Conservation (phyloP, 331 rosid species). For the Arachis monticola region DNA sequence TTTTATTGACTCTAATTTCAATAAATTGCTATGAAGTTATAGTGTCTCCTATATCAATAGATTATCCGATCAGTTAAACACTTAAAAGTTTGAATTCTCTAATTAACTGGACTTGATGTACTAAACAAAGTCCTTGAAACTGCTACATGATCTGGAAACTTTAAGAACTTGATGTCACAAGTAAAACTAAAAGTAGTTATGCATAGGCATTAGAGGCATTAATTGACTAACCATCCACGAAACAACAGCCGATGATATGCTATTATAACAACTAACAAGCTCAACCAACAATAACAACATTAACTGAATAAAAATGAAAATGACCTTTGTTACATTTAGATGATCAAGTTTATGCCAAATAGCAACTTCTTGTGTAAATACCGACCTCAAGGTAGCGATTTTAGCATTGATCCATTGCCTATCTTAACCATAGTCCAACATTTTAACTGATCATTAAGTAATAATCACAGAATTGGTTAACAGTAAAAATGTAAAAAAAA, state of each 20-base stretch:
- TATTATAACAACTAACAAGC: not conserved
- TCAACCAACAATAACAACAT: not conserved
- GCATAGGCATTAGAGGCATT: not conserved
- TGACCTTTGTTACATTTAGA: constrained; percentile 92
- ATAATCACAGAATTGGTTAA: not conserved
- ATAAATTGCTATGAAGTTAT: too few relatives aligned
- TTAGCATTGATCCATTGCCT: constrained; percentile 87
- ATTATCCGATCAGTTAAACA: too few relatives aligned
- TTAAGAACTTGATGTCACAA: not conserved
- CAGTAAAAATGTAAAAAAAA: constrained; percentile 20
- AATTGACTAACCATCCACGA: too few relatives aligned
- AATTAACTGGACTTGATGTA: too few relatives aligned
- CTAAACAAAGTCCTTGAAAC: too few relatives aligned
- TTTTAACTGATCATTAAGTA: constrained; percentile 47
- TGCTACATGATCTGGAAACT: not conserved
- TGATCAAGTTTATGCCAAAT: constrained; percentile 98
- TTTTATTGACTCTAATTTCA: too few relatives aligned
- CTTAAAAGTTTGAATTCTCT: too few relatives aligned
- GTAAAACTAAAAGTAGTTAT: not conserved
- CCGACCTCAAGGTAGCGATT: constrained; percentile 76
- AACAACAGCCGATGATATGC: not conserved
- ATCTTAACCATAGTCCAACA: constrained; percentile 97
- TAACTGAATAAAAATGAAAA: constrained; percentile 34
- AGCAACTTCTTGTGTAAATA: constrained; percentile 88
- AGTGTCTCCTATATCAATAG: too few relatives aligned